These are phyloP conservation scores for Tetracentron sinense DNA, from an alignment of 164 flowering plant species.

Conservation along the genomic window DNA sequence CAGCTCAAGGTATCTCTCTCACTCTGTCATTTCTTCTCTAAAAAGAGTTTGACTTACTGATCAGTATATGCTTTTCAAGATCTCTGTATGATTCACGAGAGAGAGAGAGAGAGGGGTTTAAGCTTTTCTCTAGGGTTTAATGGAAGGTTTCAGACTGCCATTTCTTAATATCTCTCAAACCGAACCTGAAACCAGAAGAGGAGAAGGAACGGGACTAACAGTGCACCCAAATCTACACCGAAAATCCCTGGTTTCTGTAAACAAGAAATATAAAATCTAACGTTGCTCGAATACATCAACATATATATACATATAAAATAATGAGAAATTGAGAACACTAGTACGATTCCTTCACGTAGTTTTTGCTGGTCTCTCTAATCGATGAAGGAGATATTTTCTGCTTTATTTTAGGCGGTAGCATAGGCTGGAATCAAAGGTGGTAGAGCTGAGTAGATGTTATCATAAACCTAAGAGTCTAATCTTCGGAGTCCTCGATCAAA, in stretches of 20 bases:
- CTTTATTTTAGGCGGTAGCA: too few relatives aligned
- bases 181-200: background rate
- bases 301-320: too few relatives aligned
- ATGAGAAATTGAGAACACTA: background rate
- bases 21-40: background rate
- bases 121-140: too few relatives aligned
- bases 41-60: too few relatives aligned
- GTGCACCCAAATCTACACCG: too few relatives aligned
- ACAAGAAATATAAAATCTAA: background rate
- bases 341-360: background rate
- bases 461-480: background rate
- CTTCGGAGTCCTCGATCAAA: background rate
- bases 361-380: background rate
- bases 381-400: too few relatives aligned
- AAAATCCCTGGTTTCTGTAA: background rate
- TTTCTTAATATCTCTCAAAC: background rate
- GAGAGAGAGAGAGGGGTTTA: too few relatives aligned
- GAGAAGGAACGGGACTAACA: background rate
- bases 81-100: too few relatives aligned
- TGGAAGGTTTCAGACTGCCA: too few relatives aligned
- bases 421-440: too few relatives aligned
- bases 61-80: too few relatives aligned
- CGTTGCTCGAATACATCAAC: background rate
- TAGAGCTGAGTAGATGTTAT: background rate
- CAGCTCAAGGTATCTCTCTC: conserved; percentile 43